Evolutionary conservation across 257 asterid genomes (phyloP).

Genomic region (Fraxinus anomala): DNA sequence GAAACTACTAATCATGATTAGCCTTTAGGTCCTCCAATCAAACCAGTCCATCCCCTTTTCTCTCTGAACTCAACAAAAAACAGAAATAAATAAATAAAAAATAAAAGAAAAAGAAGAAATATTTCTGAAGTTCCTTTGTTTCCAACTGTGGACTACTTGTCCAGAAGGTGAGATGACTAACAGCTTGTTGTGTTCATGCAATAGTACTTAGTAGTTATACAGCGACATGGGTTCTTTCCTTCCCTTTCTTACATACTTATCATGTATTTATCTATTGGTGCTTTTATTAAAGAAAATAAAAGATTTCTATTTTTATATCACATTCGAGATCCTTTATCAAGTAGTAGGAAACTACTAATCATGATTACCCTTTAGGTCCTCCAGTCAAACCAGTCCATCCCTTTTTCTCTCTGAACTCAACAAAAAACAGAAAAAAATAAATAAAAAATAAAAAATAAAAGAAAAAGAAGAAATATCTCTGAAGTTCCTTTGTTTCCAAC

Average conservation of each 20-base stretch:
- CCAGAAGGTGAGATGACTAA: neutral
- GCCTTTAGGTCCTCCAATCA: neutral
- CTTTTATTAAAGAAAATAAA: slow-evolving; percentile 10
- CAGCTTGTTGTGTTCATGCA: neutral
- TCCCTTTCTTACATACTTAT: neutral
- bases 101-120: neutral
- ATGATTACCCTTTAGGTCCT: neutral
- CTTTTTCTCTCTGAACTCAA: too few species aligned
- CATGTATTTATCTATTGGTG: slow-evolving; percentile 2
- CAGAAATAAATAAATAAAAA: neutral
- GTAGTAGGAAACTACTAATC: too few species aligned
- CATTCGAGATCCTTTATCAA: slow-evolving; percentile 23
- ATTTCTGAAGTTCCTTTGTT: neutral
- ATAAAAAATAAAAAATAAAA: neutral
- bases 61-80: neutral
- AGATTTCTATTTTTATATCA: slow-evolving; percentile 6
- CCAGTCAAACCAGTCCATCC: neutral
- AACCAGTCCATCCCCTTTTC: neutral
- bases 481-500: neutral
- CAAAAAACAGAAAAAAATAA: neutral
- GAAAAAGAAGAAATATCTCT: neutral
- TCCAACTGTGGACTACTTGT: neutral
- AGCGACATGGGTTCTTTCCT: neutral
- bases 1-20: too few species aligned
- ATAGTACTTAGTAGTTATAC: neutral